phyloP scores from a whole-genome alignment of 768 basidiomycete genomes.

The Coprinopsis sp. region DNA sequence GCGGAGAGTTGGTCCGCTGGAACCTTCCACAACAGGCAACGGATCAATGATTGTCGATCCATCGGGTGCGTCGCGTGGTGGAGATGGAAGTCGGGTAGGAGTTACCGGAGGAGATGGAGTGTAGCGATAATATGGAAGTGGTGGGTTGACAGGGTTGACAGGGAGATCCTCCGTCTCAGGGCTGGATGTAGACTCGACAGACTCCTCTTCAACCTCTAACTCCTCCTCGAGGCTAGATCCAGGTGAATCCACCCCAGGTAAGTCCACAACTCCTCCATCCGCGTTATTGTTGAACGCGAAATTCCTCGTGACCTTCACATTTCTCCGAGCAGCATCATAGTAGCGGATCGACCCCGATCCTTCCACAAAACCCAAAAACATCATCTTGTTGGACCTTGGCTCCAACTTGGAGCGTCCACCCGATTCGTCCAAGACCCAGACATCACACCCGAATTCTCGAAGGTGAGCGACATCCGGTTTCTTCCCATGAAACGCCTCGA shows the following conservation, averaged over 20 bases:
- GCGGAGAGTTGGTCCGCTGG: too few species aligned
- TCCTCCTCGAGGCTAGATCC: conserved; percentile 14
- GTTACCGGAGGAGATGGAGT: too few species aligned
- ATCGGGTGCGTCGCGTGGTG: too few species aligned
- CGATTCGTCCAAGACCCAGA: conserved; percentile 25
- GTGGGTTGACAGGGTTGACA: background rate
- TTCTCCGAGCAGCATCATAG: conserved; percentile 13
- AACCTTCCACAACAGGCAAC: too few species aligned
- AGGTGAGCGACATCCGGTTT: conserved; percentile 25
- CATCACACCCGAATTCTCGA: conserved; percentile 32
- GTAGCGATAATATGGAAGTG: too few species aligned
- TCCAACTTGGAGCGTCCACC: conserved; percentile 1
- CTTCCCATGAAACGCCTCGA: conserved; percentile 14
- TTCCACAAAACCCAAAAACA: conserved; percentile 19
- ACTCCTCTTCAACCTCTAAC: too few species aligned
- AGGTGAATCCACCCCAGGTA: background rate
- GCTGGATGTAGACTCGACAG: background rate
- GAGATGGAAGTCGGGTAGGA: too few species aligned
- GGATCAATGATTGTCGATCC: too few species aligned
- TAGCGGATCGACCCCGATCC: conserved; percentile 18
- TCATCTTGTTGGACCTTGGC: conserved; percentile 1
- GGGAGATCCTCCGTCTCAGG: background rate
- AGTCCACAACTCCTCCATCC: conserved; percentile 2
- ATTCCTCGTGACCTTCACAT: conserved; percentile 18
- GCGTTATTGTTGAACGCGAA: conserved; percentile 17